These are phyloP conservation scores for Micromonas pusilla DNA, from an alignment of 139 green algal species.

Conservation along the genomic window DNA sequence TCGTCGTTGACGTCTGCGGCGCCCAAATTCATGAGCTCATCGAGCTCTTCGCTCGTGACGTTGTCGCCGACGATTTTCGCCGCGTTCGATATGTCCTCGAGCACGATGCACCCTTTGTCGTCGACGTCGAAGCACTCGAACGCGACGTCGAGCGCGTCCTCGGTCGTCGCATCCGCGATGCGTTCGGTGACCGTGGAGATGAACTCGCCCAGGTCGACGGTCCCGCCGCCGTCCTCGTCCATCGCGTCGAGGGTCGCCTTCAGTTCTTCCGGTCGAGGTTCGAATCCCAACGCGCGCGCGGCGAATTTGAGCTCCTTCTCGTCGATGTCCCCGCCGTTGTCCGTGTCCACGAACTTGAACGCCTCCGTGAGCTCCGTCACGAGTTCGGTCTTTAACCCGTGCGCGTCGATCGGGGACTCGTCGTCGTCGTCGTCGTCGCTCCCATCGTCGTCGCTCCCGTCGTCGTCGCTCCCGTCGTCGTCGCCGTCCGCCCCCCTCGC, in stretches of 20 bases:
- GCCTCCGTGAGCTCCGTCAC: constrained; percentile 1
- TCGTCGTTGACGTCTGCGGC: constrained; percentile 3
- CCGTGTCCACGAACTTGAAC: background rate
- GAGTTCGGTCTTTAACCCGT: background rate
- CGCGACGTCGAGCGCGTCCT: background rate
- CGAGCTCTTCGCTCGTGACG: background rate
- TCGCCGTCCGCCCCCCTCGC: too few species aligned
- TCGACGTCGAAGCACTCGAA: constrained; percentile 2
- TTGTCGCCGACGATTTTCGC: constrained; percentile 6
- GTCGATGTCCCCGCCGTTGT: background rate
- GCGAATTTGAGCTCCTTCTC: background rate
- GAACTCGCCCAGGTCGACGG: constrained; percentile 3
- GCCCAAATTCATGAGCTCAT: background rate
- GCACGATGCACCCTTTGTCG: background rate
- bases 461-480: background rate
- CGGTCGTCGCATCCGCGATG: background rate
- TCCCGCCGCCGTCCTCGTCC: constrained; percentile 8
- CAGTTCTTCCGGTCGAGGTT: background rate
- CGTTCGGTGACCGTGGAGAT: background rate
- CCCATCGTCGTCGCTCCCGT: background rate
- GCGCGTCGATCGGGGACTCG: background rate
- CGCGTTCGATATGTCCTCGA: background rate
- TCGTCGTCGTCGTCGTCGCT: background rate
- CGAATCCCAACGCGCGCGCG: background rate
- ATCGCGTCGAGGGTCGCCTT: background rate